Conservation (phyloP, 306 rosid genomes). For the Hylodesmum podocarpum region DNA sequence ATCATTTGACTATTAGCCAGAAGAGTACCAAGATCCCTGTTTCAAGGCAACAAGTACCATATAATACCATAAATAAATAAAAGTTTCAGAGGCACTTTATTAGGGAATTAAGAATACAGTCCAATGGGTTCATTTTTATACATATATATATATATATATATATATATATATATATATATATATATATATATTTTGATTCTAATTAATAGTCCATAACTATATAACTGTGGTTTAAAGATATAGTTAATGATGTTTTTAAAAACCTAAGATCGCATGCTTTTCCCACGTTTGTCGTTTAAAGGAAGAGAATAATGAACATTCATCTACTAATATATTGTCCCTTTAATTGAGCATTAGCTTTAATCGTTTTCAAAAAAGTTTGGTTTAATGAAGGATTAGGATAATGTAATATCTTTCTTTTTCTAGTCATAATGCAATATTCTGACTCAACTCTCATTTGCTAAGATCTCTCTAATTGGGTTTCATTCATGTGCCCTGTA, state of each 20-base stretch:
- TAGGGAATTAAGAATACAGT: slow-evolving; percentile 23
- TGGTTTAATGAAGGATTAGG: slow-evolving; percentile 21
- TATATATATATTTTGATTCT: no score
- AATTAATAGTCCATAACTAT: slow-evolving; percentile 10
- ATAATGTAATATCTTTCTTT: slow-evolving; percentile 30
- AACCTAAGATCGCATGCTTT: slow-evolving; percentile 55
- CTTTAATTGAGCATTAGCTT: slow-evolving; percentile 31
- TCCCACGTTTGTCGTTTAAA: slow-evolving; percentile 59
- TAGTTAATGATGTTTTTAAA: slow-evolving; percentile 41
- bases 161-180: no score
- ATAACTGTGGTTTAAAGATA: slow-evolving; percentile 10
- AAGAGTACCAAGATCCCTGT: slow-evolving; percentile 39
- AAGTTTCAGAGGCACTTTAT: slow-evolving; percentile 17
- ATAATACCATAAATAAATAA: neutral
- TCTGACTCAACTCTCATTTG: slow-evolving; percentile 21
- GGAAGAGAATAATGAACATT: slow-evolving; percentile 43
- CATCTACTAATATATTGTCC: slow-evolving; percentile 21
- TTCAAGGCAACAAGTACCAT: slow-evolving; percentile 39
- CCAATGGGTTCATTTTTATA: slow-evolving; percentile 11
- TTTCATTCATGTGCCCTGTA: slow-evolving; percentile 9
- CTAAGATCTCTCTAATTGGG: slow-evolving; percentile 24
- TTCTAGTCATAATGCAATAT: slow-evolving; percentile 21
- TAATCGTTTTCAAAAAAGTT: slow-evolving; percentile 9
- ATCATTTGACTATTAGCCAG: slow-evolving; percentile 24
- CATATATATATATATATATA: no score